phyloP scores from a whole-genome alignment of 2,329 filamentous ascomycete species.

The Xylaria sp. region DNA sequence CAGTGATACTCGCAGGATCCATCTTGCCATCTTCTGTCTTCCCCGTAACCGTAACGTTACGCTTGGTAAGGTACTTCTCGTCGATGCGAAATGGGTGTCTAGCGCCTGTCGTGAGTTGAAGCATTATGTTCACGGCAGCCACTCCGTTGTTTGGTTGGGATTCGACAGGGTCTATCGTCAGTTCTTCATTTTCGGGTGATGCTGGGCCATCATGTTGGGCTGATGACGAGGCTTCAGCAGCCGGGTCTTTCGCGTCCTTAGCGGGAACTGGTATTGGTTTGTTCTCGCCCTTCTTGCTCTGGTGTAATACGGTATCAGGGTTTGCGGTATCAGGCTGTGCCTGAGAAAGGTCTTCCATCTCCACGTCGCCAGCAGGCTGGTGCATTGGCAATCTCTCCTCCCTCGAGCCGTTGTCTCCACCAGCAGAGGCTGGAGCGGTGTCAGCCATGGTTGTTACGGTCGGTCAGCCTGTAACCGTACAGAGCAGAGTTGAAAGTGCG shows the following conservation, averaged over 20 bases:
- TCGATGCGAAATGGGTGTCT: slow-evolving; percentile 92
- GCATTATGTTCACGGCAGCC: slow-evolving; percentile 76
- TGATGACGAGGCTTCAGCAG: slow-evolving; percentile 44
- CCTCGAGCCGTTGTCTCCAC: slow-evolving; percentile 44
- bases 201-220: slow-evolving; percentile 48
- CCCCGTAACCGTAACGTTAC: slow-evolving; percentile 80
- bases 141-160: slow-evolving; percentile 42
- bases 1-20: slow-evolving; percentile 89
- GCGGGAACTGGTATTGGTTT: slow-evolving; percentile 41
- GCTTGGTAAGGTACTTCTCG: slow-evolving; percentile 83
- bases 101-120: slow-evolving; percentile 81
- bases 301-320: slow-evolving; percentile 34
- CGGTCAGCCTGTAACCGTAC: slow-evolving; percentile 30
- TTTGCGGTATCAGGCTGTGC: slow-evolving; percentile 42
- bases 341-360: slow-evolving; percentile 49
- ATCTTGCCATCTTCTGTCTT: slow-evolving; percentile 67
- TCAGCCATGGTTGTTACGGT: slow-evolving; percentile 44
- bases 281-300: slow-evolving; percentile 40
- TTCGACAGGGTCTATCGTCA: slow-evolving; percentile 51
- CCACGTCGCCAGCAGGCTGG: slow-evolving; percentile 46
- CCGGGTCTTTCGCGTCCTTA: slow-evolving; percentile 42
- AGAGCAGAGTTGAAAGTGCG: slow-evolving; percentile 33
- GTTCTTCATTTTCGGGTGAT: slow-evolving; percentile 46
- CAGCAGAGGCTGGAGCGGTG: slow-evolving; percentile 39
- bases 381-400: slow-evolving; percentile 42